Percentiles rank a stretch among this genome's conserved stretches.
These are phyloP conservation scores for Rhododendron williamsianum DNA, from an alignment of 148 eudicot species.

Conservation along the genomic window DNA sequence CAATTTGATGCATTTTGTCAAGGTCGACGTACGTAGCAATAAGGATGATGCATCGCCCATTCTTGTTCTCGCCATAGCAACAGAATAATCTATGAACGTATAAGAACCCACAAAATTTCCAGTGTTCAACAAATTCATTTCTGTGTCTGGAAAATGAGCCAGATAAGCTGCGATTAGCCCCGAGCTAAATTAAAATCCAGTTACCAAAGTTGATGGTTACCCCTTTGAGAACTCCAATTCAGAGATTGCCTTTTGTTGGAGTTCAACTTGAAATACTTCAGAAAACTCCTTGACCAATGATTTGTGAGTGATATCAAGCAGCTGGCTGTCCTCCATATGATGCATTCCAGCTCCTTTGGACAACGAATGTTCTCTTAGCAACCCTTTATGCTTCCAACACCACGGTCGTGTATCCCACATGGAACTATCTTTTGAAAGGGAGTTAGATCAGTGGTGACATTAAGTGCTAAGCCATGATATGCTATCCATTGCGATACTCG, in stretches of 20 bases:
- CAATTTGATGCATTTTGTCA: background rate
- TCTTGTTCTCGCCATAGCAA: background rate
- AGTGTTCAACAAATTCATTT: background rate
- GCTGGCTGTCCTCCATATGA: constrained; percentile 32
- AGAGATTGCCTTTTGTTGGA: constrained; percentile 27
- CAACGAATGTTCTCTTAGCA: constrained; percentile 31
- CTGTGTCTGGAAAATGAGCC: background rate
- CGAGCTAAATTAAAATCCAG: background rate
- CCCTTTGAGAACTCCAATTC: background rate
- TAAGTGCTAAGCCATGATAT: constrained; percentile 88
- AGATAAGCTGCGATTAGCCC: background rate
- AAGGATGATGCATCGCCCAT: background rate
- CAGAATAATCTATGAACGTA: background rate
- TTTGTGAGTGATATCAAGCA: constrained; percentile 42
- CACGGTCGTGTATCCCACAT: constrained; percentile 71
- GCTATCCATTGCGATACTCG: constrained; percentile 76
- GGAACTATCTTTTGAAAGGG: constrained; percentile 78
- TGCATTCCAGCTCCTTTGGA: constrained; percentile 8
- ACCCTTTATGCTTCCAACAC: constrained; percentile 78
- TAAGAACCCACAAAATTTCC: background rate
- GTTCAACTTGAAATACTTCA: constrained; percentile 67
- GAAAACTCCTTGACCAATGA: constrained; percentile 57
- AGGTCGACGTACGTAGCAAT: background rate
- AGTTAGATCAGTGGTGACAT: constrained; percentile 68
- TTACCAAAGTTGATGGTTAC: background rate